Base-by-base conservation (phyloP, 2,329 filamentous ascomycete species). In the Alternaria sp. region DNA sequence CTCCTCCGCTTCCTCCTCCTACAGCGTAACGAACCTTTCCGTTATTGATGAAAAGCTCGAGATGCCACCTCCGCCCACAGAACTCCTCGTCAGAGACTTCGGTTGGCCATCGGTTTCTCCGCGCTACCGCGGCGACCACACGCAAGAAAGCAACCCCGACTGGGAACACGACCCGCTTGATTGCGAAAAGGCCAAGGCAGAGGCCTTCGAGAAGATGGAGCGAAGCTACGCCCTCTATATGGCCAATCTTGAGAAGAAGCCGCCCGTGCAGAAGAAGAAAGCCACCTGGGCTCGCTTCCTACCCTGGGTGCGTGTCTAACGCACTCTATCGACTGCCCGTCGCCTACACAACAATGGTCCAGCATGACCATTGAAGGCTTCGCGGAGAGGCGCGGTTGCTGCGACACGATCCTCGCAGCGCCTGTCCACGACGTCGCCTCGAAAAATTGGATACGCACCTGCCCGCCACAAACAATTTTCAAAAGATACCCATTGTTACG, bases 121-220 rank as follows among this genome's bases (percentile, higher is more conserved):
- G 30, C 65, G 71, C 30, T 73, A 74, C 45, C 67, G 59, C 44
- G 71, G 71, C 50, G 71, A 74, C 61, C 71, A 74, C 60, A 71
- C 67, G 9, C 71, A 65, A n/a, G 67, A 67, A 50, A 74, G 70
- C 63, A 74, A 74, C 15, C 71, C 71, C 2, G 71, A 73, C 23
- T 72, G 70, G 65, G 68, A 66, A 2, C 65, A 73, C 62, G 67
- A 74, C 59, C 68, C 68, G 13, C 62, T 73, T 32, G 67, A 68
- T 28, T 71, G 69, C 30, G 65, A 70, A 15, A 63, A 72, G 50
- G 63, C 65, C 1, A 65, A 67, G 40, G 64, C 70, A 60, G 66
- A 64, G 43, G 71, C 71, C 5, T 69, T 73, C 56, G 58, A 69
- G 63, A 73, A 68, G 57, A 72, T 72, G 65, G 63, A 72, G 52